Percentiles rank a stretch among this genome's conserved stretches.
phyloP scores from a whole-genome alignment of 2,329 filamentous ascomycete species.

The Colletotrichum sp. region DNA sequence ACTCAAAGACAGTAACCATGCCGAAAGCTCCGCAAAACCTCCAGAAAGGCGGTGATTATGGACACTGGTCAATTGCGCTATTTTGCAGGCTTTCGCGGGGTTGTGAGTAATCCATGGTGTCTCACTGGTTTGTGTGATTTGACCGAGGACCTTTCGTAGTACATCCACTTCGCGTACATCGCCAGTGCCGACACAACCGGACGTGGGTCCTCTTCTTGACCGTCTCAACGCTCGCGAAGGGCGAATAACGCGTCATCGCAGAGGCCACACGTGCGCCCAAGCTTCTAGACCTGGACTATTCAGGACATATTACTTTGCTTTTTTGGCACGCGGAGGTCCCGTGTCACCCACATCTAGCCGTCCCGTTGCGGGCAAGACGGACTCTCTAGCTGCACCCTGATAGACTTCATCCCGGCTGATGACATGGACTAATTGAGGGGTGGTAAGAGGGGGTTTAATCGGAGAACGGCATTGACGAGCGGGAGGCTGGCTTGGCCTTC shows the following conservation, averaged over 20 bases:
- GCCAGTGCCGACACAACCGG: constrained; percentile 2
- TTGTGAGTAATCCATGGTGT: neutral
- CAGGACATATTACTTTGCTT: neutral
- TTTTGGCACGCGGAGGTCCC: neutral
- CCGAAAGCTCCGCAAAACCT: neutral
- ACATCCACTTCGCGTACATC: neutral
- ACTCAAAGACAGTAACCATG: neutral
- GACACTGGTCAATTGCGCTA: neutral
- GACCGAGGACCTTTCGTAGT: neutral
- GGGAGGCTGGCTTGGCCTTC: neutral
- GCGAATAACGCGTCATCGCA: constrained; percentile 1
- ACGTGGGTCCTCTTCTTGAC: neutral
- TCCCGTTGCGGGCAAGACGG: neutral
- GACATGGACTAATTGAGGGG: neutral
- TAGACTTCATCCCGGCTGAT: neutral
- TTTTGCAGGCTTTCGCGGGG: neutral
- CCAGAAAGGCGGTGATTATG: neutral
- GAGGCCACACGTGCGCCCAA: neutral
- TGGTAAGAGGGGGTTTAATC: neutral
- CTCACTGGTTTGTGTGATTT: neutral
- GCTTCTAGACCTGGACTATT: neutral
- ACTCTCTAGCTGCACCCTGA: neutral
- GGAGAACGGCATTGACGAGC: neutral
- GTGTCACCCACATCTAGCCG: neutral
- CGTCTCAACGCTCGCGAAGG: neutral